Evolutionary conservation across 2,329 filamentous ascomycete genomes (phyloP).

Genomic region (Cordyceps pruinosa): DNA sequence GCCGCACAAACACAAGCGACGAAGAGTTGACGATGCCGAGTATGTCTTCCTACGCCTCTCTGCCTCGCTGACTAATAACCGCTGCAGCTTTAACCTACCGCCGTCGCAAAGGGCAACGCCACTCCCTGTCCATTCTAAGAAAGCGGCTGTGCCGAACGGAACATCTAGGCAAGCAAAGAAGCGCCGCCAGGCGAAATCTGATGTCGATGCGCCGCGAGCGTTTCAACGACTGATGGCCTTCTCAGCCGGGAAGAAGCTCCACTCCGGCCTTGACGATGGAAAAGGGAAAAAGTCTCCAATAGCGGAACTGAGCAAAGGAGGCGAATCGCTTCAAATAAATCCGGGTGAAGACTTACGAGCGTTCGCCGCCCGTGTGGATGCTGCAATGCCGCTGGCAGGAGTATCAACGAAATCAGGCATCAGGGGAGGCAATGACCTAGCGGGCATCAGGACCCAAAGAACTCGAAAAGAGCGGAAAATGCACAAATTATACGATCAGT

Average conservation of each 20-base stretch:
- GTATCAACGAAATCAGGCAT: slow-evolving; percentile 54
- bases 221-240: slow-evolving; percentile 82
- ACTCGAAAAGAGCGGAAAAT: slow-evolving; percentile 84
- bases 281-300: slow-evolving; percentile 20
- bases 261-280: slow-evolving; percentile 68
- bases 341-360: slow-evolving; percentile 79
- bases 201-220: slow-evolving; percentile 79
- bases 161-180: slow-evolving; percentile 30
- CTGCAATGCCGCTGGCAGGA: slow-evolving; percentile 68
- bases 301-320: slow-evolving; percentile 18
- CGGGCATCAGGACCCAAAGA: slow-evolving; percentile 58
- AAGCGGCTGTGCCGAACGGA: slow-evolving; percentile 36
- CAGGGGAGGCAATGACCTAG: slow-evolving; percentile 54
- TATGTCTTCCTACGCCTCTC: slow-evolving; percentile 26
- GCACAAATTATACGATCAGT: slow-evolving; percentile 73
- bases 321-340: slow-evolving; percentile 58
- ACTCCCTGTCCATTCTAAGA: slow-evolving; percentile 38
- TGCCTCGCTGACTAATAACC: not conserved
- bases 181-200: slow-evolving; percentile 39
- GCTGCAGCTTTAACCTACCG: slow-evolving; percentile 42
- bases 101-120: slow-evolving; percentile 42
- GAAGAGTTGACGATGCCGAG: slow-evolving; percentile 49
- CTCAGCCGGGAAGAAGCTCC: slow-evolving; percentile 51
- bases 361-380: slow-evolving; percentile 77
- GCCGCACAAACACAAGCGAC: slow-evolving; percentile 81